Evolutionary conservation across 164 flowering plant species (phyloP).

Genomic region (Cinnamomum micranthum): DNA sequence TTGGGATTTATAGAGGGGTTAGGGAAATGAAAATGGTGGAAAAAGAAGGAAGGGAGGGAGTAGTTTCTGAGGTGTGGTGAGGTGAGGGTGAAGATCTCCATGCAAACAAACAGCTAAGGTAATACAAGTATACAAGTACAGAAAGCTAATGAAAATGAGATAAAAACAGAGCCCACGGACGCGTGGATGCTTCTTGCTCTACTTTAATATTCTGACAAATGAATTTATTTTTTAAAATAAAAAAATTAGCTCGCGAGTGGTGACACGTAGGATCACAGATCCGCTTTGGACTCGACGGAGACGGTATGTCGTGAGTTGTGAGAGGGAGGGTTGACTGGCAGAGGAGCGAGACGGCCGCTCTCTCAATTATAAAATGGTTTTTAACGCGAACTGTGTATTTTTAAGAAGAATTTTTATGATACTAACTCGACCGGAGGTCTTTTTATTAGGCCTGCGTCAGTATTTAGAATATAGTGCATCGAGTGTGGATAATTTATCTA

Average conservation of each 20-base stretch:
- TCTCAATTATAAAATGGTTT: background rate
- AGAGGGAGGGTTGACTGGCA: background rate
- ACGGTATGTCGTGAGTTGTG: conserved; percentile 2
- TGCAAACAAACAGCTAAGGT: background rate
- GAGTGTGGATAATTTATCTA: accelerated
- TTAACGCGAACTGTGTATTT: no score
- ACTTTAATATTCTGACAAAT: conserved; percentile 4
- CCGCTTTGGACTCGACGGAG: background rate
- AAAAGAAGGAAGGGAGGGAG: conserved; percentile 22
- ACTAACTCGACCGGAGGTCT: no score
- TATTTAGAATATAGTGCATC: no score
- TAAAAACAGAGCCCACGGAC: background rate
- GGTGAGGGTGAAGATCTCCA: conserved; percentile 34
- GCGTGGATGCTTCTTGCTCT: conserved; percentile 17
- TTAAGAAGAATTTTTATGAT: no score
- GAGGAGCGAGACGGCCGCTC: background rate
- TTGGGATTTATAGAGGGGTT: conserved; percentile 5
- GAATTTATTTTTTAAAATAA: background rate
- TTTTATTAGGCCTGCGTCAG: no score
- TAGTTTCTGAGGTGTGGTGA: conserved; percentile 13
- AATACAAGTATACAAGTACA: no score
- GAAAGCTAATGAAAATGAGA: no score
- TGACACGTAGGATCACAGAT: conserved; percentile 9
- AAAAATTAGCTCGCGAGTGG: background rate
- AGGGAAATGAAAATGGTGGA: conserved; percentile 10